Evolutionary conservation across 140 eudicot species (phyloP), one percentile per base, ranked within the genome.

Genomic region (Anethum foeniculum): DNA sequence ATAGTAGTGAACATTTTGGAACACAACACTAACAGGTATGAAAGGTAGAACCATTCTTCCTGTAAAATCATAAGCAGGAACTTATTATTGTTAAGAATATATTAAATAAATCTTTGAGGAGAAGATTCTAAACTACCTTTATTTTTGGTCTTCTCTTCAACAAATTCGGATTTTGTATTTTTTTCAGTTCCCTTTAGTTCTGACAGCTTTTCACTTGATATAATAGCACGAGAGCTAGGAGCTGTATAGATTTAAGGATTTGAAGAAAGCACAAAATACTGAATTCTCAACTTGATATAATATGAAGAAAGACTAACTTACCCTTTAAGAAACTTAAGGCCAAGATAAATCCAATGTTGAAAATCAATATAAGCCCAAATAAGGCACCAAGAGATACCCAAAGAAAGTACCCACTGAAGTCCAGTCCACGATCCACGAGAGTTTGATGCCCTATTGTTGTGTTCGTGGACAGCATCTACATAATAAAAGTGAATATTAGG

Each of bases 341-440:
- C 88, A 92, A 28, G 72, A 88, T 83, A 81, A 86, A 94, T 16
- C 89, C 91, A 67, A 86, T 58, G 81, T 88, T 90, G 75, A 90
- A 81, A 38, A 94, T 39, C 32, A 94, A 36, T 16, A 88, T 84
- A 62, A 88, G 87, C 21, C 93, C 97, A 30, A 87, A 78, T 69
- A 94, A 82, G 77, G 94, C 94, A 75, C 86, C 89, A 85, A 92
- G 47, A 48, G 93, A 90, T 83, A 89, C 78, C 98, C 97, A 94
- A 78, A 75, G 86, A 62, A 76, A 81, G 87, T 84, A 60, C 71
- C 73, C 93, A 15, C 77, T 89, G 30, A 82, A 90, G 58, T 80
- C 82, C 68, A 94, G 79, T 4, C 98, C 94, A 81, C 91, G 97
- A 58, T 86, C 85, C 60, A 87, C 83, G 67, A 93, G 97, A 39